Percentiles rank a stretch among this genome's conserved stretches.
Evolutionary conservation across 1,284 basidiomycete genomes (phyloP).

Genomic region (Fomitopsis schrenkii): DNA sequence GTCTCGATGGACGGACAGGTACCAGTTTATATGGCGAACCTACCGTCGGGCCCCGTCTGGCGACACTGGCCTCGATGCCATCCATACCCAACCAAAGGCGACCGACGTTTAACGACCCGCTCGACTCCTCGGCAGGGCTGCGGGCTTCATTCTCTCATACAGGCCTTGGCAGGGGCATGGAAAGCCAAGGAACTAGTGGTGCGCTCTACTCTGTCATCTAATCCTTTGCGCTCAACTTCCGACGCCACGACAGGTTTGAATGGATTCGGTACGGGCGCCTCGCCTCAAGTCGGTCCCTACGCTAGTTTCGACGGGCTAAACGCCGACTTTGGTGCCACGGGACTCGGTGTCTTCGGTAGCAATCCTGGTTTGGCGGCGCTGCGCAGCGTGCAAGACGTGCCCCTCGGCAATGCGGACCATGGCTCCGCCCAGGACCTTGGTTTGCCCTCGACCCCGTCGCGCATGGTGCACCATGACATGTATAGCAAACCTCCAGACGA

Average conservation of each 20-base stretch:
- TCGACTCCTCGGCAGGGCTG: constrained; percentile 12
- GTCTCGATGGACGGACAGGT: constrained; percentile 46
- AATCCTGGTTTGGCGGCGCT: background rate
- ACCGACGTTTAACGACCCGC: constrained; percentile 16
- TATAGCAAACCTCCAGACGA: constrained; percentile 15
- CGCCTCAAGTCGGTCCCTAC: background rate
- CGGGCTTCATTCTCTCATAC: constrained; percentile 9
- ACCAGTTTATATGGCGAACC: constrained; percentile 34
- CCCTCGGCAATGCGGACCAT: constrained; percentile 10
- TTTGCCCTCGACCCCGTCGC: constrained; percentile 12
- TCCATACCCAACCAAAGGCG: constrained; percentile 17
- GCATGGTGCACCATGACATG: constrained; percentile 20
- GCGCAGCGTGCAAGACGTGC: constrained; percentile 9
- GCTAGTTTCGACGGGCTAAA: background rate
- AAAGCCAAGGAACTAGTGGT: constrained; percentile 40
- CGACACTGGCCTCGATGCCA: constrained; percentile 10
- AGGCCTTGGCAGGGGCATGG: constrained; percentile 34
- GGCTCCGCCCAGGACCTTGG: constrained; percentile 14
- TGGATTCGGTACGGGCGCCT: constrained; percentile 1
- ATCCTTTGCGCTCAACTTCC: background rate
- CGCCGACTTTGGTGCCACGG: background rate
- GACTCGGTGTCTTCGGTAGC: background rate
- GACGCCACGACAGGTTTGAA: constrained; percentile 6
- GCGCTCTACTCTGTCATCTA: constrained; percentile 7
- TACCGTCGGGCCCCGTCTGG: constrained; percentile 26